Conservation (phyloP, 83 land plant genomes). For the Thuja plicata region DNA sequence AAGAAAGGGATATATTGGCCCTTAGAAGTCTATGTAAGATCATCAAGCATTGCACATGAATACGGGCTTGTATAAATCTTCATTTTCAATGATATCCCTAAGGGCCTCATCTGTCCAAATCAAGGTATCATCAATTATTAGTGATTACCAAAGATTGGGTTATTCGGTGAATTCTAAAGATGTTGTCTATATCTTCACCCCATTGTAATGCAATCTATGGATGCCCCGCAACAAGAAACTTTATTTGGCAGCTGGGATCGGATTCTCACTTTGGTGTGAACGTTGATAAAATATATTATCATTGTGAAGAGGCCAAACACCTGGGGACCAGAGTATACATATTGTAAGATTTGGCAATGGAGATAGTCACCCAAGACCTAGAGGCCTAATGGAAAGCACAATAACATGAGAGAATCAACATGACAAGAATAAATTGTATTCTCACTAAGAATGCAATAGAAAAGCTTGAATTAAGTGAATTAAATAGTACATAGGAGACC, state of each 20-base stretch:
- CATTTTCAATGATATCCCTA: neutral
- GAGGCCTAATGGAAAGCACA: too few species aligned
- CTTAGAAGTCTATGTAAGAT: too few species aligned
- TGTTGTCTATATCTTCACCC: neutral
- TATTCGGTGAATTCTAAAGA: neutral
- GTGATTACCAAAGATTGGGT: neutral
- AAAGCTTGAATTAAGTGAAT: too few species aligned
- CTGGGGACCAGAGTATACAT: neutral
- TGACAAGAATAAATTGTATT: too few species aligned
- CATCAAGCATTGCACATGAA: neutral
- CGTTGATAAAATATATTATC: too few species aligned
- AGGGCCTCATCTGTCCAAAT: neutral
- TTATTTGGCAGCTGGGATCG: neutral
- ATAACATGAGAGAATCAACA: too few species aligned
- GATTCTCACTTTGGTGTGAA: neutral
- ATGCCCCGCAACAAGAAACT: neutral
- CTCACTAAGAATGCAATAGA: too few species aligned
- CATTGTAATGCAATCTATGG: neutral
- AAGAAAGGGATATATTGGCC: neutral
- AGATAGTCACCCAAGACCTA: too few species aligned
- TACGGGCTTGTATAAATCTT: neutral
- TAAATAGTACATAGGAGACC: too few species aligned
- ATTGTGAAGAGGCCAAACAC: neutral
- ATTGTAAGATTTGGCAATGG: too few species aligned
- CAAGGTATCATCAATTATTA: neutral